Evolutionary conservation across 2,329 filamentous ascomycete genomes (phyloP).

Genomic region (Sporothrix pallida): DNA sequence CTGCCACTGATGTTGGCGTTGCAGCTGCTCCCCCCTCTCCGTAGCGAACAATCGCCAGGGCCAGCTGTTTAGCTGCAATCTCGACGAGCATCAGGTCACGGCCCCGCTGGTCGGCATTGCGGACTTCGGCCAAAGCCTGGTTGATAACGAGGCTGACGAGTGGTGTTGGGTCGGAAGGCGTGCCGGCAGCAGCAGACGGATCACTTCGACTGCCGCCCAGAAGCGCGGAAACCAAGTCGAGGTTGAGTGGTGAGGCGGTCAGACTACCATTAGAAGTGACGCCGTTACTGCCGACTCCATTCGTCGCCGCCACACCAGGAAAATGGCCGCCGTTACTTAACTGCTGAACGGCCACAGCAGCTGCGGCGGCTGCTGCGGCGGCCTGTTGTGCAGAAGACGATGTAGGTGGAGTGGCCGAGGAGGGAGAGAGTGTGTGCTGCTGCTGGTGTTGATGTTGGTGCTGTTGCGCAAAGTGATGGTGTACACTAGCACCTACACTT

Average conservation of each 20-base stretch:
- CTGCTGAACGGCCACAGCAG: constrained; percentile 37
- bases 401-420: background rate
- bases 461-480: constrained; percentile 1
- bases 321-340: constrained; percentile 19
- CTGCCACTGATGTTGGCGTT: constrained; percentile 23
- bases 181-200: background rate
- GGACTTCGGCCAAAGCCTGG: constrained; percentile 55
- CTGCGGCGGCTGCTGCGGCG: constrained; percentile 30
- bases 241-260: background rate
- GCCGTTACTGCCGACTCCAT: background rate
- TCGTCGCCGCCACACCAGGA: background rate
- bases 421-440: constrained; percentile 9
- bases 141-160: constrained; percentile 53
- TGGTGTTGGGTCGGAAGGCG: constrained; percentile 29
- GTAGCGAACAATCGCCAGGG: constrained; percentile 58
- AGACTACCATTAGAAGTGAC: background rate
- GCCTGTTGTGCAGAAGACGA: constrained; percentile 13
- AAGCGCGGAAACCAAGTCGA: constrained; percentile 32
- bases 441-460: background rate
- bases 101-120: constrained; percentile 51
- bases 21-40: constrained; percentile 47
- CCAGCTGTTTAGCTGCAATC: constrained; percentile 60
- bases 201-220: constrained; percentile 7
- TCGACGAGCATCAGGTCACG: constrained; percentile 60
- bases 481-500: background rate